These are phyloP conservation scores for Chytriomyces confervae DNA, from an alignment of 192 early-diverging fungal species.

Conservation along the genomic window DNA sequence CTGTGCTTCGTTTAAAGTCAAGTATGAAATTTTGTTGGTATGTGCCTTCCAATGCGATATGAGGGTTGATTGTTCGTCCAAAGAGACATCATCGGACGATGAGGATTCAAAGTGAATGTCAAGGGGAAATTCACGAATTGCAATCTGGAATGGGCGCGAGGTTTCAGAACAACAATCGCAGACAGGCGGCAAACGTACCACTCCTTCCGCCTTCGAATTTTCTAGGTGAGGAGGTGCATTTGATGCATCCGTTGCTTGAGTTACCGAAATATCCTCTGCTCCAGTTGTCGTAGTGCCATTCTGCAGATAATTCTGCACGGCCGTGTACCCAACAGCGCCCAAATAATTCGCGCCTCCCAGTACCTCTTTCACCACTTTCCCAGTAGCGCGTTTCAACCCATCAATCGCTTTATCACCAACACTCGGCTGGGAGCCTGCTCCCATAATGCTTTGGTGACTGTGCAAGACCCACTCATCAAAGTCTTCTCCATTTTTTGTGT, in stretches of 20 bases:
- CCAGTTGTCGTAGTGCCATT: background rate
- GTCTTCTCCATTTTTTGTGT: background rate
- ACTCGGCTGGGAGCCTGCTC: background rate
- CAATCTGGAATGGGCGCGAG: background rate
- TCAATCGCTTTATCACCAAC: conserved; percentile 20
- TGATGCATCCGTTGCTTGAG: conserved; percentile 10
- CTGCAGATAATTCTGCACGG: conserved; percentile 69
- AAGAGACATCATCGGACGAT: background rate
- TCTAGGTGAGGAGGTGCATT: background rate
- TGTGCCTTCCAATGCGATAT: conserved; percentile 78
- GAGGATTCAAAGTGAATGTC: background rate
- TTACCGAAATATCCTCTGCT: background rate
- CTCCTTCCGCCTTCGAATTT: conserved; percentile 25
- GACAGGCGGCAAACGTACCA: conserved; percentile 24
- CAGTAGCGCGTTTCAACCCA: conserved; percentile 59
- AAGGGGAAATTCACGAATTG: conserved; percentile 24
- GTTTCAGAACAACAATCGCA: background rate
- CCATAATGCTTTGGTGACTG: background rate
- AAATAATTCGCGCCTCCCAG: conserved; percentile 77
- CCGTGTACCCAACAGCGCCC: conserved; percentile 71
- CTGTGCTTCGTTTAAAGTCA: no score
- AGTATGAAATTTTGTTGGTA: conserved; percentile 64
- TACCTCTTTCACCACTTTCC: conserved; percentile 81
- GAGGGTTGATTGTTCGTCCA: conserved; percentile 35
- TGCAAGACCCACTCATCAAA: background rate